Conservation (phyloP, 2,329 filamentous ascomycete genomes). For the Aspergillus sp. region DNA sequence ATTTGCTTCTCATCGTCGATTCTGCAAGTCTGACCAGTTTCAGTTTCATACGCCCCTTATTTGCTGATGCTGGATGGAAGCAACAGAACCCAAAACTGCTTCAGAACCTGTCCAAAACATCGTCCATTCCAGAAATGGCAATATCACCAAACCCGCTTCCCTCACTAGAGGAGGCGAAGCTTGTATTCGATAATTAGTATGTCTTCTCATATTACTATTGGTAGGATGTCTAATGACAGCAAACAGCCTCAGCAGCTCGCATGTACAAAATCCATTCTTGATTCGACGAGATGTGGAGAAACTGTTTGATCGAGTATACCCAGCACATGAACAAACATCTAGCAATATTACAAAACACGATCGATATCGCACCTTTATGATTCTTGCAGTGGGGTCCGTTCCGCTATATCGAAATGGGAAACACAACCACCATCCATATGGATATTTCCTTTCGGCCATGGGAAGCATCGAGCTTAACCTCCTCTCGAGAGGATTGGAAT, state of each 20-base stretch:
- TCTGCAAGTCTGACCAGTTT: background rate
- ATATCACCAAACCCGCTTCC: constrained; percentile 11
- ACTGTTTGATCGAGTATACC: constrained; percentile 15
- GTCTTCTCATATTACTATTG: constrained; percentile 1
- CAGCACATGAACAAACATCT: background rate
- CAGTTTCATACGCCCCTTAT: constrained; percentile 15
- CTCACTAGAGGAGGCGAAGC: constrained; percentile 3
- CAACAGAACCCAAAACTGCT: constrained; percentile 14
- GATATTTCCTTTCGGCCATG: constrained; percentile 37
- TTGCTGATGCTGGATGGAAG: constrained; percentile 14
- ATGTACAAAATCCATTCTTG: constrained; percentile 23
- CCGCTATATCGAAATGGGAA: constrained; percentile 27
- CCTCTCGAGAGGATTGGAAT: constrained; percentile 27
- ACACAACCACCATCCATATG: constrained; percentile 33
- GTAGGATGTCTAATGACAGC: background rate
- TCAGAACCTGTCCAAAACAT: constrained; percentile 6
- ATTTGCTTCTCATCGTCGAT: background rate
- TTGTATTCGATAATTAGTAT: constrained; percentile 17
- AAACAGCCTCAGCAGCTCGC: constrained; percentile 8
- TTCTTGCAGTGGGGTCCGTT: constrained; percentile 34
- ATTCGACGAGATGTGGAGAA: constrained; percentile 18
- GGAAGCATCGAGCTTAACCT: constrained; percentile 24
- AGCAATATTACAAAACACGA: constrained; percentile 19
- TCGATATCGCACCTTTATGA: constrained; percentile 33
- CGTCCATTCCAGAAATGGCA: constrained; percentile 5